These are phyloP conservation scores for Termitomyces sp. DNA, from an alignment of 768 basidiomycete species.

Conservation along the genomic window DNA sequence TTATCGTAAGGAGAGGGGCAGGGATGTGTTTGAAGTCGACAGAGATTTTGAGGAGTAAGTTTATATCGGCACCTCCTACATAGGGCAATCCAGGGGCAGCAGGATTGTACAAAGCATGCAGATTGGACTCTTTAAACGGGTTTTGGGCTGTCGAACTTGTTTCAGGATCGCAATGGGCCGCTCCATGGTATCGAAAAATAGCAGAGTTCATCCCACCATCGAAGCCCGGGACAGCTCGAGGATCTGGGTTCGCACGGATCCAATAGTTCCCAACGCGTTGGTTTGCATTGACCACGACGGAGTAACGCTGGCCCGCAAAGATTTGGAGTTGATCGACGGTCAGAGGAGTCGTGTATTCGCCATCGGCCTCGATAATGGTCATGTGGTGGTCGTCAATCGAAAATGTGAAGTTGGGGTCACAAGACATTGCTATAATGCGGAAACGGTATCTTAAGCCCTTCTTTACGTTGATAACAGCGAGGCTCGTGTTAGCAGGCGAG, in stretches of 20 bases:
- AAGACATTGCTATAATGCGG: conserved; percentile 34
- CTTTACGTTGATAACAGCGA: conserved; percentile 1
- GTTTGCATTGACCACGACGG: conserved; percentile 41
- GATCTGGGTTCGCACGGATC: conserved; percentile 36
- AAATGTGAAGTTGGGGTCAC: conserved; percentile 38
- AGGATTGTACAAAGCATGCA: conserved; percentile 32
- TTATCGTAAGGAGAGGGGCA: conserved; percentile 28
- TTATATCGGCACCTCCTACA: conserved; percentile 42
- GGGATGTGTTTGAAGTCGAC: conserved; percentile 16
- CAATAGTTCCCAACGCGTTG: conserved; percentile 53
- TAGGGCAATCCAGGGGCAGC: conserved; percentile 30
- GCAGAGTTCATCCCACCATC: conserved; percentile 43
- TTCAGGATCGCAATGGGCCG: conserved; percentile 42
- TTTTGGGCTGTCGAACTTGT: conserved; percentile 23
- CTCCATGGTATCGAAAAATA: conserved; percentile 52
- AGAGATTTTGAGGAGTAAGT: conserved; percentile 32
- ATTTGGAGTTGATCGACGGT: conserved; percentile 44
- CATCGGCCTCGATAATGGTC: conserved; percentile 56
- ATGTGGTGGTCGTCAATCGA: conserved; percentile 45
- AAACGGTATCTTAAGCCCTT: conserved; percentile 30
- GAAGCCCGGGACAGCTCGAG: conserved; percentile 25
- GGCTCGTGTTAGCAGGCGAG: conserved; percentile 18
- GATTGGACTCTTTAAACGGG: conserved; percentile 15
- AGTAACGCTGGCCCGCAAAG: conserved; percentile 27
- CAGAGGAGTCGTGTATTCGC: conserved; percentile 39